Base-by-base conservation (phyloP, 495 filamentous ascomycete species). In the Penicillium herquei region DNA sequence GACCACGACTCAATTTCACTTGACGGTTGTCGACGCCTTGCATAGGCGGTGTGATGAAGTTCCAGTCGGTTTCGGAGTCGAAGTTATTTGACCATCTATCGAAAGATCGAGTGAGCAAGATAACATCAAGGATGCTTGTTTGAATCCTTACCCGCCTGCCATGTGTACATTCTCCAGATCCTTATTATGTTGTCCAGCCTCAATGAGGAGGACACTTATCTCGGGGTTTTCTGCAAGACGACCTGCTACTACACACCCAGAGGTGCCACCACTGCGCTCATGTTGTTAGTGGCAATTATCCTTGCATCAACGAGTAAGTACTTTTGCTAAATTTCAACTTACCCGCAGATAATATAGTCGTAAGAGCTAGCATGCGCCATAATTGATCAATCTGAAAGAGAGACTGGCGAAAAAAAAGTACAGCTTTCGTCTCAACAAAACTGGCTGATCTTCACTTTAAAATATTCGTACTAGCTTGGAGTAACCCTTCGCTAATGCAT, bases 211-310 rank as follows among this genome's bases (percentile, higher is more conserved):
- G 34, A 87, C 68, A 5, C 58, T 72, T 17, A 83, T 64, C 11
- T 75, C 68, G 0, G 77, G 73, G 13, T 83, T 82, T 41, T 81
- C 79, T 6, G 84, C 83, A 8, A 88, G 75, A 30, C 85, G 80
- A 12, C 75, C 79, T n/a, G 85, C 85, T 12, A 87, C 72, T 5
- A 81, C 81, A 52, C 74, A 77, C 11, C 85, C 84, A 3, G 83
- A 77, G 0, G 84, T 87, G 10, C 84, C 85, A 39, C 84, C 84
- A 14, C 80, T 81, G 26, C 44, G 18, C 4, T 17, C 33, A 35
- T 11, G 11, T 35, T 33, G 48, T 30, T 43, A 39, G 9, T 13
- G 6, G 14, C 2, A 17, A 42, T 52, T n/a, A n/a, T n/a, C n/a
- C n/a, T n/a, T n/a, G n/a, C n/a, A n/a, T n/a, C n/a, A n/a, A n/a